Evolutionary conservation across 805 yeast genomes (phyloP), one percentile per base, ranked within the genome.

Genomic region (Nadsonia fulvescens): DNA sequence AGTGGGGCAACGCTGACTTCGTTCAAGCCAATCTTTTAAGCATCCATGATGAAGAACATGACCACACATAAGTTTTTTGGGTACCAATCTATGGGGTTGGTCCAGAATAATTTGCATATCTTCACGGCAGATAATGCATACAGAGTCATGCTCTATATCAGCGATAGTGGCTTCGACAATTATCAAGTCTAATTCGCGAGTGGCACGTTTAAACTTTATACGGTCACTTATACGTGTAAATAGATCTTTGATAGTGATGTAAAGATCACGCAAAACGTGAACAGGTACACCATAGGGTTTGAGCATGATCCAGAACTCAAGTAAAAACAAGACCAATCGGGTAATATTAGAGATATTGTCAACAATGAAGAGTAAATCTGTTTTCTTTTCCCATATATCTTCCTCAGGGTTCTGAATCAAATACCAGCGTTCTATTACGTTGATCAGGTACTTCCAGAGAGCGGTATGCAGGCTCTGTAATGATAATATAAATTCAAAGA

Each of bases 1-100:
- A 28, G 83, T 68, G 2, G 98, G 98, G 53, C 98, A 89, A n/a
- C 68, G 66, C 38, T 74, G 86, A 0, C 93, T 79, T 36, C 93
- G 63, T 43, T 78, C 91, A 38, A 89, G 58, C 98, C 98, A 89
- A 37, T 76, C 73, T 42, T 79, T 76, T 34, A 89, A 59, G 47
- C 98, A 89, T 4, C 89, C 83, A 51, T 75, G 54, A 46, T 89
- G 98, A 31, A 86, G 58, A 24, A 79, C 72, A 48, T 89, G 98
- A 14, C 79, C 76, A 56, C 98, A 89, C 2, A 56, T 60, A 25
- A 89, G 56, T 42, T 63, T 74, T 47, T 79, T 81, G 4, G 96
- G 93, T 25, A 51, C 56, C 22, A 52, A 50, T 30, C 76, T 56
- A 39, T 39, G 54, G 39, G 32, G 47, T 6, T 24, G 32, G 3